Evolutionary conservation across 371 early-diverging fungal genomes (phyloP).

Genomic region (Rhizopus stolonifer): DNA sequence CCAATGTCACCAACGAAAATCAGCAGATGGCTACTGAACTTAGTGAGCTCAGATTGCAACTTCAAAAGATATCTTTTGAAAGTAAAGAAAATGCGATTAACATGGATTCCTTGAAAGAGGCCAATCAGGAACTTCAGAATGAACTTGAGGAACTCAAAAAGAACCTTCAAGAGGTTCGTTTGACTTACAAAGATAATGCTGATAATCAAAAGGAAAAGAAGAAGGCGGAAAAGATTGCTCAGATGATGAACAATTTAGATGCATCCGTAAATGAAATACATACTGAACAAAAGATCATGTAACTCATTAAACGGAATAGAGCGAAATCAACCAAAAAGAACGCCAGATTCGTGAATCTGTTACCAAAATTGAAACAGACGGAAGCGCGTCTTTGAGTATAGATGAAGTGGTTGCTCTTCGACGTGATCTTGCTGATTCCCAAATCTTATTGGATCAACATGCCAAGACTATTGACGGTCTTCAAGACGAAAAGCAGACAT

Average conservation of each 20-base stretch:
- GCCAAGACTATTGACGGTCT: conserved; percentile 69
- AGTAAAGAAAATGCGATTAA: conserved; percentile 83
- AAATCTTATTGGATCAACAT: conserved; percentile 67
- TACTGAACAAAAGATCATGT: no score
- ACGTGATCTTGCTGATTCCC: conserved; percentile 75
- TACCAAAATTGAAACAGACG: conserved; percentile 53
- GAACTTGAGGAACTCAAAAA: conserved; percentile 78
- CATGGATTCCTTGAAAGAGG: conserved; percentile 84
- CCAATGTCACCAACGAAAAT: conserved; percentile 61
- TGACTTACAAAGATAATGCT: conserved; percentile 49
- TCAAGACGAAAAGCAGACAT: conserved; percentile 57
- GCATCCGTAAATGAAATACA: conserved; percentile 63
- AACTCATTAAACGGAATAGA: no score
- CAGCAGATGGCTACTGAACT: conserved; percentile 67
- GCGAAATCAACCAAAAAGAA: conserved; percentile 77
- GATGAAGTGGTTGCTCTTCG: conserved; percentile 78
- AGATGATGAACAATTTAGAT: conserved; percentile 86
- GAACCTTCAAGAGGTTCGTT: conserved; percentile 42
- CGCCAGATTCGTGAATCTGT: conserved; percentile 76
- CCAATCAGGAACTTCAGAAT: conserved; percentile 68
- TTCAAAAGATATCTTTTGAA: conserved; percentile 85
- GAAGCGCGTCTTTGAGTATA: conserved; percentile 50
- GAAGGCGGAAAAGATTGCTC: conserved; percentile 81
- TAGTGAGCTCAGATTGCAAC: conserved; percentile 74
- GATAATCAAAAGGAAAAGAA: conserved; percentile 75